Evolutionary conservation across 73 alveolate genomes (phyloP).

Genomic region (Tetrahymena thermophila): DNA sequence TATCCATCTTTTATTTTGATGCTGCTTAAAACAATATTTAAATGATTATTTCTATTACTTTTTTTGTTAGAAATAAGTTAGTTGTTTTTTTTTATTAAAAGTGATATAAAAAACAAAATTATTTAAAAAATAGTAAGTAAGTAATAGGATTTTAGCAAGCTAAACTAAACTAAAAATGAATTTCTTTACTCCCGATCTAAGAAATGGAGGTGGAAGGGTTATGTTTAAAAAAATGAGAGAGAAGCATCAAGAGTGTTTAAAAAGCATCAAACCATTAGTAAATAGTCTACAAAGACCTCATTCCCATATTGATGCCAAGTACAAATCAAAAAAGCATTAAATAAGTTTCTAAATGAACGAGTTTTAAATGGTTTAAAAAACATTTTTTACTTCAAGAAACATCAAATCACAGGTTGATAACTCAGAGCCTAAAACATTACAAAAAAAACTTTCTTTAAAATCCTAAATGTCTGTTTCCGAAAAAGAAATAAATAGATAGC

Average conservation of each 20-base stretch:
- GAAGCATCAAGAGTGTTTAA: neutral
- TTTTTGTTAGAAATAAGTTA: neutral
- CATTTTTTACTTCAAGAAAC: neutral
- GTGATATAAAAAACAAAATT: neutral
- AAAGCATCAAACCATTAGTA: neutral
- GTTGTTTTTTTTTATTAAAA: neutral
- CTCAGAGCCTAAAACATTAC: neutral
- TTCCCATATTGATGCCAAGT: neutral
- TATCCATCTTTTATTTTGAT: no score
- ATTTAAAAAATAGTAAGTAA: neutral
- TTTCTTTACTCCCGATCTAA: neutral
- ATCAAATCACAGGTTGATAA: neutral
- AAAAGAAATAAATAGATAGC: neutral
- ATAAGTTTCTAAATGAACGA: neutral
- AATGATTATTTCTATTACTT: neutral
- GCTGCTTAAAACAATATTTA: no score
- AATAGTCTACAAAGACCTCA: neutral
- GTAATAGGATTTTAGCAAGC: neutral
- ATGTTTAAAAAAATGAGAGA: neutral
- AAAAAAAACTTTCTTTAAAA: neutral
- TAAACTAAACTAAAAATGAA: neutral
- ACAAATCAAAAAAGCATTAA: neutral
- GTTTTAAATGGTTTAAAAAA: neutral
- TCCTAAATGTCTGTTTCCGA: neutral
- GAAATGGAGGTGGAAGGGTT: neutral